Evolutionary conservation across 352 stramenopile species (phyloP).

Genomic region (Pythium phragmitis): DNA sequence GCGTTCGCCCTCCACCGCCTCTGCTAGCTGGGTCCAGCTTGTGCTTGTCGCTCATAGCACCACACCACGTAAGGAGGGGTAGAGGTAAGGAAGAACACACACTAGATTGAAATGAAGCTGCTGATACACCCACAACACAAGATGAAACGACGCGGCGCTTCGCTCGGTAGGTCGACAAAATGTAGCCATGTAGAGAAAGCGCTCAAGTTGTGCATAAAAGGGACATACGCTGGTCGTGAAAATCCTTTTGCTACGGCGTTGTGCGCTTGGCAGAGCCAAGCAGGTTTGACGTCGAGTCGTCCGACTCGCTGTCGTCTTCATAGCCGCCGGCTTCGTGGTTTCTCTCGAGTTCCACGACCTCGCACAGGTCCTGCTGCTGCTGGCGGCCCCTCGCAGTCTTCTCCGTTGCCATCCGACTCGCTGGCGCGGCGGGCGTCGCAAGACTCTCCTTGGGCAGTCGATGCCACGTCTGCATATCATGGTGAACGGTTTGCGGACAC

Average conservation of each 20-base stretch:
- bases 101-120: too few relatives aligned
- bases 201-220: not conserved
- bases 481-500: slow-evolving; percentile 11
- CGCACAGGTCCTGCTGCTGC: not conserved
- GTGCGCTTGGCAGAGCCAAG: not conserved
- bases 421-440: not conserved
- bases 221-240: not conserved
- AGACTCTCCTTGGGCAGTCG: slow-evolving; percentile 12
- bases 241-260: not conserved
- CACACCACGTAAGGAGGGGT: not conserved
- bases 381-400: not conserved
- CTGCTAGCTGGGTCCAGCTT: not conserved
- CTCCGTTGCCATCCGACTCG: not conserved
- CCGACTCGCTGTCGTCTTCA: slow-evolving; percentile 5
- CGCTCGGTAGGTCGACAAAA: not conserved
- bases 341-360: not conserved
- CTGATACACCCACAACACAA: not conserved
- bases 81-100: too few relatives aligned
- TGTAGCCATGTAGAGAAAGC: not conserved
- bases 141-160: slow-evolving; percentile 14
- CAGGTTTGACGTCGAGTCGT: not conserved
- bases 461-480: slow-evolving; percentile 23
- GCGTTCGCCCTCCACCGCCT: slow-evolving; percentile 1
- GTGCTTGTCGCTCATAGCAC: slow-evolving; percentile 8
- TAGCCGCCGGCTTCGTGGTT: slow-evolving; percentile 5